Evolutionary conservation across 2,329 filamentous ascomycete genomes (phyloP).

Genomic region (Diplodia corticola): DNA sequence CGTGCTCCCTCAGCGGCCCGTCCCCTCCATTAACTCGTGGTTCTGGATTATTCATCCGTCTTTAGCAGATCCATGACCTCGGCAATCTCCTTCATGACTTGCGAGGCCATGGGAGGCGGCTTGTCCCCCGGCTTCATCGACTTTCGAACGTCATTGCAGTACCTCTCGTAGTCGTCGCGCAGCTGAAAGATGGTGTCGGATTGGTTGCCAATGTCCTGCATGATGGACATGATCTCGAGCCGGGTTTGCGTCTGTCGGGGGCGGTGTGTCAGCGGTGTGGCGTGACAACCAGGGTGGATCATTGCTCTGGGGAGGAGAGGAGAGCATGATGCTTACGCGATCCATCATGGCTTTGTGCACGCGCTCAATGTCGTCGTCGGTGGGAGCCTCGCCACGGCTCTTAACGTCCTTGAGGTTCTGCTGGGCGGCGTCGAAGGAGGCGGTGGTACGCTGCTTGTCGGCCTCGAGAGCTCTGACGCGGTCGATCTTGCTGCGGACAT

Average conservation of each 20-base stretch:
- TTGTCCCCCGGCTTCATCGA: conserved; percentile 2
- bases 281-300: not conserved
- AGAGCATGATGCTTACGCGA: not conserved
- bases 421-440: not conserved
- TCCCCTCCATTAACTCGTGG: too few relatives aligned
- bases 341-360: conserved; percentile 3
- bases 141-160: not conserved
- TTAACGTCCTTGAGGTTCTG: not conserved
- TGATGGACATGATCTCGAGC: conserved; percentile 14
- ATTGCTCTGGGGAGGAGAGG: too few relatives aligned
- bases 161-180: conserved; percentile 7
- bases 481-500: conserved; percentile 11
- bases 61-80: conserved; percentile 8
- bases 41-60: not conserved
- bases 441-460: not conserved
- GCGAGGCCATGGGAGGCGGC: conserved; percentile 5
- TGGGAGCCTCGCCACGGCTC: not conserved
- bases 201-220: conserved; percentile 4
- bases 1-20: not conserved
- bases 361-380: not conserved
- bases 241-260: not conserved
- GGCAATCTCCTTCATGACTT: conserved; percentile 9
- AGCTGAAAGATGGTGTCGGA: conserved; percentile 4
- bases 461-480: conserved; percentile 14
- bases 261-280: not conserved